These are phyloP conservation scores for Boletus bicolor DNA, from an alignment of 768 basidiomycete genomes.

Conservation along the genomic window DNA sequence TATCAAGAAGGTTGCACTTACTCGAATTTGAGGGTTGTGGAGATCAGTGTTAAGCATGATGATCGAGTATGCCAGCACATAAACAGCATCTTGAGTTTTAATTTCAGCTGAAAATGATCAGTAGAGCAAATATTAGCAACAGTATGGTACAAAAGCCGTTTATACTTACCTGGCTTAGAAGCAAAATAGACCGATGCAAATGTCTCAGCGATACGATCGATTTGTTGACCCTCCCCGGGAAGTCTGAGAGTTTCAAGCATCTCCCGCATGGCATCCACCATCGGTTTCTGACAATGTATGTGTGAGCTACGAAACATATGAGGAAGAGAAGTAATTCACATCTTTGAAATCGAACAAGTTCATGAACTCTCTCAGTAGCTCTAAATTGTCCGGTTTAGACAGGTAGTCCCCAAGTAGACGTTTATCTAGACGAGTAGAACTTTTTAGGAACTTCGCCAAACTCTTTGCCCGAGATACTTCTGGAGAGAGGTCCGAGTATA, in stretches of 20 bases:
- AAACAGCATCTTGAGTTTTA: slow-evolving; percentile 87
- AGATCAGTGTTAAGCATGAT: slow-evolving; percentile 98
- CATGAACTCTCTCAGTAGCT: slow-evolving; percentile 84
- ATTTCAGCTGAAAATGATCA: slow-evolving; percentile 62
- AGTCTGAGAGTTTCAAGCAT: slow-evolving; percentile 90
- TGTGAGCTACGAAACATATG: background rate
- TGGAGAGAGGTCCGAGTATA: slow-evolving; percentile 63
- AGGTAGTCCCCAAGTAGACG: slow-evolving; percentile 91
- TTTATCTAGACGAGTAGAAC: slow-evolving; percentile 84
- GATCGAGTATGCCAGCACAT: slow-evolving; percentile 91
- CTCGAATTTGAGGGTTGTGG: slow-evolving; percentile 91
- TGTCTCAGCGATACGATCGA: slow-evolving; percentile 87
- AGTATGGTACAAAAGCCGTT: background rate
- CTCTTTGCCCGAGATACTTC: slow-evolving; percentile 58
- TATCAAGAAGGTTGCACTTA: slow-evolving; percentile 36
- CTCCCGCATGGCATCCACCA: slow-evolving; percentile 95
- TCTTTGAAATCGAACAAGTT: slow-evolving; percentile 84
- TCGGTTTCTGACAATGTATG: slow-evolving; percentile 63
- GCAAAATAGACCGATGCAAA: slow-evolving; percentile 92
- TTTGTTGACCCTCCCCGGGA: slow-evolving; percentile 95
- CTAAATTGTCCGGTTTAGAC: slow-evolving; percentile 82
- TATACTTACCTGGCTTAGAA: slow-evolving; percentile 61
- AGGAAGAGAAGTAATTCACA: slow-evolving; percentile 43
- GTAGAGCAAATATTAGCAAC: background rate
- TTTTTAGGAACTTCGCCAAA: slow-evolving; percentile 84